Base-by-base conservation (phyloP, 2,329 filamentous ascomycete species). In the Fusarium stilboides region DNA sequence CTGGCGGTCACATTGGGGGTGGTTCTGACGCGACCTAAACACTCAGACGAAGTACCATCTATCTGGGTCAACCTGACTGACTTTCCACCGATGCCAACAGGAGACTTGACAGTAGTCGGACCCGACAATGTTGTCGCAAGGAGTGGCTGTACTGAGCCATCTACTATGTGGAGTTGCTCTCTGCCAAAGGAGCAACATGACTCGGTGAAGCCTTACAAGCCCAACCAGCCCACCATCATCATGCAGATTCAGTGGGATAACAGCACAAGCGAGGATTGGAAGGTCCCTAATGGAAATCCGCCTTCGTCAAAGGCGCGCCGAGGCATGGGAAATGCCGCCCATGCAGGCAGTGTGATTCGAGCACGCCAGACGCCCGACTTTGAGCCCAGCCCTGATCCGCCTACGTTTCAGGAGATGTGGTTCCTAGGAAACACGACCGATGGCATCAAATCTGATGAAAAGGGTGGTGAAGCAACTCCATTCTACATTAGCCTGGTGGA, bases 381-480 rank as follows among this genome's bases (percentile, higher is more conserved):
- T 66, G 79, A 79, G 2, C 83, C 91, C 0, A 79, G 83, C 3
- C 91, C 91, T 0, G 73, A 81, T 2, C 84, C 89, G 5, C 90
- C 91, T 0, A 81, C 80, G n/a, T 82, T 88, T 26, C 82, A 88
- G 39, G 94, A 98, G 62, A 91, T 93, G 79, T 86, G 83, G 65
- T 97, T 98, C 74, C 79, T 98, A 9, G 94, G 94, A 6, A 92
- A 94, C 75, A 94, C 93, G 0, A 97, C 94, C 0, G 95, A 98
- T 74, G 86, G 87, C 0, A 89, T 93, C 65, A 83, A 86, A 14
- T 85, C 86, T 0, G 74, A 86, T 42, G 81, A 90, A 6, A 97
- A 95, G 78, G 90, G 90, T 1, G 94, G 94, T 68, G 94, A 97
- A 80, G 87, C 90, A 10, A 97, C 95, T 0, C 94, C 95, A 0